These are phyloP conservation scores for Talaromyces funiculosus DNA, from an alignment of 2,329 filamentous ascomycete species.

Conservation along the genomic window DNA sequence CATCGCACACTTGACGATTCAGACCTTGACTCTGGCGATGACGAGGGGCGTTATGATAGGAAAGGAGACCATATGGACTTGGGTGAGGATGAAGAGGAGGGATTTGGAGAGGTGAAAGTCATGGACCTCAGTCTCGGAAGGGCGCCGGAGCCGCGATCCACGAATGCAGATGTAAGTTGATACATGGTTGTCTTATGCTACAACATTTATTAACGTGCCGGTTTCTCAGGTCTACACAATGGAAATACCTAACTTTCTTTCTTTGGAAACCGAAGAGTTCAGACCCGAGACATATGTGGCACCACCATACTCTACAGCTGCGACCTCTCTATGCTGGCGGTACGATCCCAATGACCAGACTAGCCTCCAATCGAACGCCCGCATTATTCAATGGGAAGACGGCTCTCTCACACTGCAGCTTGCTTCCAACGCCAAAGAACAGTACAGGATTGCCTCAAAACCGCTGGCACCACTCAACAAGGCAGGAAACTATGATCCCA, in stretches of 20 bases:
- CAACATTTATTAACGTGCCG: neutral
- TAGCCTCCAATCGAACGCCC: conserved; percentile 59
- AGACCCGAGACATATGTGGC: conserved; percentile 56
- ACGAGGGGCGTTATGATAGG: conserved; percentile 53
- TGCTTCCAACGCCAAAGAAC: conserved; percentile 55
- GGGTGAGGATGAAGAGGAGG: conserved; percentile 35
- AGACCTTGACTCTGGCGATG: conserved; percentile 60
- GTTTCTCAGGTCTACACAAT: conserved; percentile 53
- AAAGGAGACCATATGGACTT: conserved; percentile 41
- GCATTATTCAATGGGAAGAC: conserved; percentile 62
- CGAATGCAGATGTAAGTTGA: conserved; percentile 33
- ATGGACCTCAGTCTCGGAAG: conserved; percentile 54
- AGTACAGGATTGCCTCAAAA: conserved; percentile 56
- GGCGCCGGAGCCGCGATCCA: conserved; percentile 51
- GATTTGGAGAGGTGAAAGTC: conserved; percentile 45
- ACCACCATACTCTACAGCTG: conserved; percentile 58
- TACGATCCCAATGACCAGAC: conserved; percentile 55
- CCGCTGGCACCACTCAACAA: conserved; percentile 53
- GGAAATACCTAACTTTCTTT: conserved; percentile 59
- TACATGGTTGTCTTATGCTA: neutral
- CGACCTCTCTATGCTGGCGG: conserved; percentile 61
- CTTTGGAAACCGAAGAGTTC: conserved; percentile 57
- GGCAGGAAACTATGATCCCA: conserved; percentile 47
- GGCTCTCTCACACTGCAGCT: conserved; percentile 62
- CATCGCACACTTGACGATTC: conserved; percentile 53